Evolutionary conservation across 305 asterid species (phyloP), one percentile per base, ranked within the genome.

Genomic region (Fraxinus ornus): DNA sequence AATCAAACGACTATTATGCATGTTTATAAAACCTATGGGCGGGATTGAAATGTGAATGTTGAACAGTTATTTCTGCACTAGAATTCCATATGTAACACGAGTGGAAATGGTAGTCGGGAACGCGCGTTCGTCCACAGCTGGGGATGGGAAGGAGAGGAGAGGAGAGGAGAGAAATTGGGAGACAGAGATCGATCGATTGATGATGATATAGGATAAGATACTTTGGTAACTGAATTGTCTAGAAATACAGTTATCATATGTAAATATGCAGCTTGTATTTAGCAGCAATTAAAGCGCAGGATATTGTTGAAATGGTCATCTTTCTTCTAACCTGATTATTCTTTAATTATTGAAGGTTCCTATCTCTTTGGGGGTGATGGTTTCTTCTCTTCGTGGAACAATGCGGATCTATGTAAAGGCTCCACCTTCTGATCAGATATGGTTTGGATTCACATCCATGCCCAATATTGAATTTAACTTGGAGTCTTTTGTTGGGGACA

Each of bases 351-450:
- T 86, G 86, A 87, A 96, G 99, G 97, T 94, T 90, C 97, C 98
- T 82, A 88, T 96, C 84, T 83, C 97, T 13, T 73, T 96, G 87
- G 91, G 95, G 82, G 88, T 96, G 77, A 90, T 87, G 86, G 85
- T 96, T 81, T 90, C 99, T 85, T 90, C 97, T 79, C 87, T 96
- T 76, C 89, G 86, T 88, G 99, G 99, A 89, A 94, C 98, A 52
- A 60, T 94, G 85, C 86, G 94, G 70, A 76, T 96, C 74, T 89
- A 85, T 87, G 82, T 96, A 87, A 94, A 91, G 93, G 92, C 98
- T 60, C 99, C 99, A 75, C 99, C 98, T 87, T 96, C 98, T 44
- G 98, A 94, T 91, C 97, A 90, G 84, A 85, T 96, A 83, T 96
- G 99, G 98, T 88, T 89, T 87, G 97, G 94, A 64, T 96, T 96